Evolutionary conservation across 2,329 filamentous ascomycete species (phyloP).

Genomic region (Sporothrix variecibatus): DNA sequence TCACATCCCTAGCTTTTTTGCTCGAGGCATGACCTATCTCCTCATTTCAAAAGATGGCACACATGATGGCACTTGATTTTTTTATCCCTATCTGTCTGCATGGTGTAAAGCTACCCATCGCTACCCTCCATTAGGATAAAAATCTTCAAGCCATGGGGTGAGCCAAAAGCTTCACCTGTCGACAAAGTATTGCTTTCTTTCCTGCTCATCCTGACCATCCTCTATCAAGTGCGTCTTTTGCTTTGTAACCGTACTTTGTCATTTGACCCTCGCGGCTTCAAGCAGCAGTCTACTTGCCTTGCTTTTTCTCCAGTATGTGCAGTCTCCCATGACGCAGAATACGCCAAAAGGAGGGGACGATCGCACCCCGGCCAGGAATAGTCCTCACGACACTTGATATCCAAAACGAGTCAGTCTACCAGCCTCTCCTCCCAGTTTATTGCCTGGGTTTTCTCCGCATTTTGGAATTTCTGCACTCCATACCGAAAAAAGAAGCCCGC

Average conservation of each 20-base stretch:
- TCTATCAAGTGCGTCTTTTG: neutral
- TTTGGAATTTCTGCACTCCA: neutral
- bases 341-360: neutral
- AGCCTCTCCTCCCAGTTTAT: neutral
- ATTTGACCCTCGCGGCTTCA: neutral
- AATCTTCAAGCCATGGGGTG: slow-evolving; percentile 9
- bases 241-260: neutral
- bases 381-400: neutral
- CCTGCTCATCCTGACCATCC: neutral
- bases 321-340: neutral
- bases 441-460: slow-evolving; percentile 1
- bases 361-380: neutral
- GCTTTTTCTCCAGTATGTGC: neutral
- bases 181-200: neutral
- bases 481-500: neutral
- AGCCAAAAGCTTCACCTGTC: neutral
- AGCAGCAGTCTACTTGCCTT: neutral
- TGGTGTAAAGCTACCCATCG: slow-evolving; percentile 2
- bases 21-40: neutral
- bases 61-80: neutral
- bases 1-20: neutral
- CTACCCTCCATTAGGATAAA: slow-evolving; percentile 3
- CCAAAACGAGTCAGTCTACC: neutral
- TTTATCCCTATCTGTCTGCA: neutral
- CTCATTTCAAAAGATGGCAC: neutral